Evolutionary conservation across 768 basidiomycete genomes (phyloP).

Genomic region (Tephrocybe sp.): DNA sequence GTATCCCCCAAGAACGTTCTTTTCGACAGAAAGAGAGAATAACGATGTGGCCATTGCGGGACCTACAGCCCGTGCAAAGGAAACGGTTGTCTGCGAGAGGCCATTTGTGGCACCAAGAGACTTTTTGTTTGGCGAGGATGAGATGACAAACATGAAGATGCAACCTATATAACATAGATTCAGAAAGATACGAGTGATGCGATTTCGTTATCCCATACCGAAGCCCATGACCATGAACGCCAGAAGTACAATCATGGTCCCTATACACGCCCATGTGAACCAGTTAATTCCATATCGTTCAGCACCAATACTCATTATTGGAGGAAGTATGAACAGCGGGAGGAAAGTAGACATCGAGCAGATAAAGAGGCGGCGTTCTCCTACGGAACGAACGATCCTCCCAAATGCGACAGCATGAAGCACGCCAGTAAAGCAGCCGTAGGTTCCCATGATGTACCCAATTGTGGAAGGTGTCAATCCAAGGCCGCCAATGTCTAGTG

Average conservation of each 20-base stretch:
- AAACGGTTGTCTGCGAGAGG: conserved; percentile 42
- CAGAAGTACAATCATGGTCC: conserved; percentile 23
- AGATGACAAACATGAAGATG: conserved; percentile 50
- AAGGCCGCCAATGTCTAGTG: too few species aligned
- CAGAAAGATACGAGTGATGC: background rate
- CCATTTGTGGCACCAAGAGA: conserved; percentile 54
- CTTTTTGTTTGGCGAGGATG: conserved; percentile 45
- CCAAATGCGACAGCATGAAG: conserved; percentile 30
- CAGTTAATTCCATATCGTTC: conserved; percentile 23
- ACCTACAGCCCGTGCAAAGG: conserved; percentile 47
- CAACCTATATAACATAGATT: conserved; percentile 30
- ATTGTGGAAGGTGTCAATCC: conserved; percentile 41
- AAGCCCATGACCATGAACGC: conserved; percentile 40
- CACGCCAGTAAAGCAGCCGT: conserved; percentile 36
- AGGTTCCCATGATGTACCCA: conserved; percentile 52
- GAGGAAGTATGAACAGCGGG: conserved; percentile 37
- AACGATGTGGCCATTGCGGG: conserved; percentile 48
- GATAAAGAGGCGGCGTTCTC: conserved; percentile 39
- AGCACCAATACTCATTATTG: conserved; percentile 39
- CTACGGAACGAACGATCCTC: conserved; percentile 35
- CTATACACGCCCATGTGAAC: conserved; percentile 36
- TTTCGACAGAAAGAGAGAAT: conserved; percentile 51
- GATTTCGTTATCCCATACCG: conserved; percentile 26
- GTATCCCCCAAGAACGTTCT: conserved; percentile 46
- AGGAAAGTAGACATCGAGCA: conserved; percentile 34